phyloP scores from a whole-genome alignment of 331 rosid genomes.

The Erythrophleum ivorense region DNA sequence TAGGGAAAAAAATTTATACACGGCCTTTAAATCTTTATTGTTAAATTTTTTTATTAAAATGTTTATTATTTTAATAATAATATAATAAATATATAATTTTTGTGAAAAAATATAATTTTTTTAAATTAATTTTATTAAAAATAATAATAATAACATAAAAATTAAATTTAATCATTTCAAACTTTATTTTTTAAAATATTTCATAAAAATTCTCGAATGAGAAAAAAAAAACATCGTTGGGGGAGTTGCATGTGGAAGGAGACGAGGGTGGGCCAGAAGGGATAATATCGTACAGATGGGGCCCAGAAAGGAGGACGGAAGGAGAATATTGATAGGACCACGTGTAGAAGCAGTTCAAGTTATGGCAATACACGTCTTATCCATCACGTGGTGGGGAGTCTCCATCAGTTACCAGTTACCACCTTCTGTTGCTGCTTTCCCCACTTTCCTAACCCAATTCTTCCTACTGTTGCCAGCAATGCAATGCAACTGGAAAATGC shows the following conservation, averaged over 20 bases:
- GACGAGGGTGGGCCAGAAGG: background rate
- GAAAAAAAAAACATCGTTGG: no score
- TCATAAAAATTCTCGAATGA: no score
- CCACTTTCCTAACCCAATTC: background rate
- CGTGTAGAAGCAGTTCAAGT: conserved; percentile 7
- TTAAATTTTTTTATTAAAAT: no score
- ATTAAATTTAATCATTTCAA: no score
- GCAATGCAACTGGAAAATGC: background rate
- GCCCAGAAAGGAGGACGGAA: background rate
- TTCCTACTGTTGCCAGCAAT: background rate
- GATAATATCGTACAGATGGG: background rate
- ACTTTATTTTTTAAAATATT: no score
- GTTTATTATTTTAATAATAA: no score
- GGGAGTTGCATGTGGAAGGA: background rate
- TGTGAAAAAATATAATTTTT: no score
- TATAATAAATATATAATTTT: no score
- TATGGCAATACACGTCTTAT: background rate
- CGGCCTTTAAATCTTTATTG: no score
- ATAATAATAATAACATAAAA: no score
- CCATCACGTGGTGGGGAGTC: conserved; percentile 38
- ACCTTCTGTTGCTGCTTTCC: conserved; percentile 1
- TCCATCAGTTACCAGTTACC: conserved; percentile 7
- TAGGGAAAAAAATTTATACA: background rate
- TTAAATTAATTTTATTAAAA: no score
- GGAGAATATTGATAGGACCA: background rate